Conservation (phyloP, 2,329 filamentous ascomycete species). For the Clonostachys chloroleuca region DNA sequence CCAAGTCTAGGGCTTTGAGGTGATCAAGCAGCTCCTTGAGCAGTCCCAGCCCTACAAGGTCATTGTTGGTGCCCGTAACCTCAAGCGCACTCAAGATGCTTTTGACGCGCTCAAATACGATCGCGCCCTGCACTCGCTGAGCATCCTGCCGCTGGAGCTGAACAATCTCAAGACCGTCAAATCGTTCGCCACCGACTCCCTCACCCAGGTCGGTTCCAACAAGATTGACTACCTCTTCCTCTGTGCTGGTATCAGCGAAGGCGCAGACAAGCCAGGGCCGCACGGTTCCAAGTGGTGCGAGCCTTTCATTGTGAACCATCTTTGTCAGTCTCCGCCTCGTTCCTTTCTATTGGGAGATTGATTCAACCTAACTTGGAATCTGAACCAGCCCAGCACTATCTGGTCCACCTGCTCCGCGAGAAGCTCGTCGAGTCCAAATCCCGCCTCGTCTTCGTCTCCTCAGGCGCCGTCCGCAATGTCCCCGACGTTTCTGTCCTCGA, state of each 20-base stretch:
- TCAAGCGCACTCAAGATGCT: slow-evolving; percentile 29
- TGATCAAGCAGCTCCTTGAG: slow-evolving; percentile 43
- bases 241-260: slow-evolving; percentile 40
- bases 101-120: slow-evolving; percentile 36
- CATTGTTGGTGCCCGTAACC: slow-evolving; percentile 45
- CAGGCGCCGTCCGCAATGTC: slow-evolving; percentile 37
- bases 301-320: slow-evolving; percentile 44
- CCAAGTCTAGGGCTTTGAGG: slow-evolving; percentile 40
- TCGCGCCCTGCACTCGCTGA: slow-evolving; percentile 28
- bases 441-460: slow-evolving; percentile 46
- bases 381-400: slow-evolving; percentile 47
- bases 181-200: slow-evolving; percentile 37
- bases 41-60: slow-evolving; percentile 39
- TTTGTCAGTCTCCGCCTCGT: slow-evolving; percentile 28
- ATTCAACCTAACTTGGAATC: neutral
- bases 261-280: slow-evolving; percentile 23
- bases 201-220: slow-evolving; percentile 30
- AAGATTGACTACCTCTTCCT: slow-evolving; percentile 44
- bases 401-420: slow-evolving; percentile 41
- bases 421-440: slow-evolving; percentile 40
- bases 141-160: slow-evolving; percentile 43
- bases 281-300: slow-evolving; percentile 45
- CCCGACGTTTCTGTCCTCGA: slow-evolving; percentile 28
- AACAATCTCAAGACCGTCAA: slow-evolving; percentile 36
- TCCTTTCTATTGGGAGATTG: neutral